Evolutionary conservation across 768 basidiomycete species (phyloP).

Genomic region (Phanerochaete carnosa): DNA sequence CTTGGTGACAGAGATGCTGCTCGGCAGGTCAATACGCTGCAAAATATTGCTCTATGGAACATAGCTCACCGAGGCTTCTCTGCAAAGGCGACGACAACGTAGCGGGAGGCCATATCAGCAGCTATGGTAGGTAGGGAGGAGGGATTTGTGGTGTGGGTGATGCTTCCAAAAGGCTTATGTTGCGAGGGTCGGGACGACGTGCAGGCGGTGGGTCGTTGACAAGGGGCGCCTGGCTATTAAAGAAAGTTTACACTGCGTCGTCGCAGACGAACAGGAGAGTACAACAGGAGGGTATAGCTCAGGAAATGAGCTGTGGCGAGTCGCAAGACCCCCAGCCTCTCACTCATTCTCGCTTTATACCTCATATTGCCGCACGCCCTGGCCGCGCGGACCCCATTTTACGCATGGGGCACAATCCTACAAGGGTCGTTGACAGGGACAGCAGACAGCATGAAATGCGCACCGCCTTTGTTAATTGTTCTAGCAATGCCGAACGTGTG

Average conservation of each 20-base stretch:
- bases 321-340: not conserved
- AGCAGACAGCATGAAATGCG: not conserved
- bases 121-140: not conserved
- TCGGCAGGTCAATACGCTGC: not conserved
- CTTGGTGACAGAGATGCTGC: constrained; percentile 37
- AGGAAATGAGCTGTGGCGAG: not conserved
- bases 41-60: not conserved
- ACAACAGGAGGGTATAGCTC: not conserved
- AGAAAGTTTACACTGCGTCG: not conserved
- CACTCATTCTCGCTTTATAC: not conserved
- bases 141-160: not conserved
- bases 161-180: not conserved
- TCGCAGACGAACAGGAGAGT: constrained; percentile 5
- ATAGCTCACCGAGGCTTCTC: constrained; percentile 19
- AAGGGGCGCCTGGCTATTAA: not conserved
- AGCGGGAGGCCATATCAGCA: constrained; percentile 16
- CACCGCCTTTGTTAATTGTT: constrained; percentile 7
- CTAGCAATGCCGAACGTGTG: constrained; percentile 1
- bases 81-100: constrained; percentile 11
- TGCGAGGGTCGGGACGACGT: not conserved
- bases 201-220: not conserved
- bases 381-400: not conserved
- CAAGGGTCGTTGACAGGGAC: not conserved
- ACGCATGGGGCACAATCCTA: not conserved
- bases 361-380: not conserved